Evolutionary conservation across 139 green algal species (phyloP).

Genomic region (Spirogloea muscicola): DNA sequence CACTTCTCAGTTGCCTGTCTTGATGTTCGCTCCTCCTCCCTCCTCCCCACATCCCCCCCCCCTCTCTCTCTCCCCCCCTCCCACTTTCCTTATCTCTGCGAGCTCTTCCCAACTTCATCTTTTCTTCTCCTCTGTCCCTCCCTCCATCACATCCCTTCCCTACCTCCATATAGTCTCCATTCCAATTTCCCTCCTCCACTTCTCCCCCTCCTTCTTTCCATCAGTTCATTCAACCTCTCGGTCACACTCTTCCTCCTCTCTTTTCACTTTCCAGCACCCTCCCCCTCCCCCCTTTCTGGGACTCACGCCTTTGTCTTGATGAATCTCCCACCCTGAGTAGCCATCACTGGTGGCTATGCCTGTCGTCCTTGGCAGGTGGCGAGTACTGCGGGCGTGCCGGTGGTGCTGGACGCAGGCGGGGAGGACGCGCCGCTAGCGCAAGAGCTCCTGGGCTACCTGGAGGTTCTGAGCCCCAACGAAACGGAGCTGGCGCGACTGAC

Average conservation of each 20-base stretch:
- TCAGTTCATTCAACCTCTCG: too few relatives aligned
- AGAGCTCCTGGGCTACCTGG: conserved; percentile 47
- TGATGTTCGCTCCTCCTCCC: background rate
- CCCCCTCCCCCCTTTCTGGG: too few relatives aligned
- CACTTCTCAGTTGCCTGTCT: too few relatives aligned
- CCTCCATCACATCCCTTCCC: background rate
- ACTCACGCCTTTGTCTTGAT: too few relatives aligned
- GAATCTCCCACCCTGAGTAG: too few relatives aligned
- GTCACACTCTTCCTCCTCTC: too few relatives aligned
- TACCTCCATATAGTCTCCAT: too few relatives aligned
- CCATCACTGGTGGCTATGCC: too few relatives aligned
- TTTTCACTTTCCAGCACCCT: too few relatives aligned
- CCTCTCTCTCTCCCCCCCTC: background rate
- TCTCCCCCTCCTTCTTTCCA: background rate
- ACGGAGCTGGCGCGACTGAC: conserved; percentile 58
- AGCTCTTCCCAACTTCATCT: too few relatives aligned
- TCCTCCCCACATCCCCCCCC: background rate
- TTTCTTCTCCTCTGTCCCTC: background rate
- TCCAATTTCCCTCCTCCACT: background rate
- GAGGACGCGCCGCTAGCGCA: conserved; percentile 49
- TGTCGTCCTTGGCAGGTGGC: too few relatives aligned
- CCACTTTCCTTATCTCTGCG: background rate
- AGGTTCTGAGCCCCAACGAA: conserved; percentile 63
- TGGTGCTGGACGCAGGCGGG: conserved; percentile 61
- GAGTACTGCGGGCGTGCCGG: conserved; percentile 60